phyloP scores from a whole-genome alignment of 2,329 filamentous ascomycete genomes.

The Claviceps maximensis region DNA sequence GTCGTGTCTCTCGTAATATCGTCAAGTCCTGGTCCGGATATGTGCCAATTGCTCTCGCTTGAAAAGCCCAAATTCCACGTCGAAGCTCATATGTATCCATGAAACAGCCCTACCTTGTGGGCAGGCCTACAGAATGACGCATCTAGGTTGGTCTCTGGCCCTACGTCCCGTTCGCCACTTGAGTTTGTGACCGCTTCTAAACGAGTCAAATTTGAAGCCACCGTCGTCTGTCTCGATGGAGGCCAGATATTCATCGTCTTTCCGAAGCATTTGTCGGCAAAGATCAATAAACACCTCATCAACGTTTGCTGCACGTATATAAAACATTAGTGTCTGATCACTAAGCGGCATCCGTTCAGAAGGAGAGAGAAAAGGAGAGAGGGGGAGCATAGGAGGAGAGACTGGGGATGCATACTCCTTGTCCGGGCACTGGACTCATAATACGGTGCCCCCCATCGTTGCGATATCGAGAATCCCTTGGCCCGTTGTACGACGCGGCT shows the following conservation, averaged over 20 bases:
- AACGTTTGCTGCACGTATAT: constrained; percentile 49
- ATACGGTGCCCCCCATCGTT: constrained; percentile 78
- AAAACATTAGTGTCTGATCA: neutral
- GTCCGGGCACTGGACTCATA: constrained; percentile 81
- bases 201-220: constrained; percentile 27
- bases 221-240: constrained; percentile 22
- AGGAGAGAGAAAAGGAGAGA: no score
- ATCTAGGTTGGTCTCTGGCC: constrained; percentile 24
- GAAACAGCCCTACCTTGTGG: neutral
- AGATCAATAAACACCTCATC: constrained; percentile 82
- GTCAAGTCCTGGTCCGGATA: neutral
- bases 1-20: neutral
- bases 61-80: neutral
- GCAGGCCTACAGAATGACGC: constrained; percentile 24
- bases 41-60: neutral
- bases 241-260: constrained; percentile 40
- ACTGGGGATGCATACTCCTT: constrained; percentile 32
- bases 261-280: constrained; percentile 69
- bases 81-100: no score
- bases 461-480: constrained; percentile 72
- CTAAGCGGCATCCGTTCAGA: no score
- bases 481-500: constrained; percentile 66
- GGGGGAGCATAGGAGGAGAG: no score
- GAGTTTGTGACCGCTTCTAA: constrained; percentile 15
- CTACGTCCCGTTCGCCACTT: constrained; percentile 17